These are phyloP conservation scores for Patellifolia procumbens DNA, from an alignment of 179 eudicot genomes.

Conservation along the genomic window DNA sequence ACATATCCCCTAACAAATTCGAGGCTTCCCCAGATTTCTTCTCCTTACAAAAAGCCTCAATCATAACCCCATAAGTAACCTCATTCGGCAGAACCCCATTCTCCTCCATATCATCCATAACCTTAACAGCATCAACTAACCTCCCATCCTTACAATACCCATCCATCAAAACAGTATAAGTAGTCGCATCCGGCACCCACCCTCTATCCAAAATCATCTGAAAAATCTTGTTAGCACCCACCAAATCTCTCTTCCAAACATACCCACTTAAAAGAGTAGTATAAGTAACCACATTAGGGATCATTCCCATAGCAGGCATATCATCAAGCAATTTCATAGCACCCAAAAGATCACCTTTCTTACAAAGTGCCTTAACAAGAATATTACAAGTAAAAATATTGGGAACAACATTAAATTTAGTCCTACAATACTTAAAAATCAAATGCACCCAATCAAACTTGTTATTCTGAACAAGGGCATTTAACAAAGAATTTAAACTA, in stretches of 20 bases:
- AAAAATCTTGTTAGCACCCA: conserved; percentile 58
- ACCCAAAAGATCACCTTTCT: conserved; percentile 55
- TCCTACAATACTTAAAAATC: conserved; percentile 52
- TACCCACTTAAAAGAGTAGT: conserved; percentile 69
- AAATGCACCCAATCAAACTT: conserved; percentile 53
- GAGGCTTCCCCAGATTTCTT: conserved; percentile 67
- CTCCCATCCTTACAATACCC: conserved; percentile 69
- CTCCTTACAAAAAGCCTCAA: conserved; percentile 74
- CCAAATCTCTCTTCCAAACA: conserved; percentile 58
- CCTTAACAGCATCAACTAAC: conserved; percentile 60
- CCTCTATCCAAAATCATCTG: conserved; percentile 72
- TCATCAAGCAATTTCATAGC: conserved; percentile 69
- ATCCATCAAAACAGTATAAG: conserved; percentile 74
- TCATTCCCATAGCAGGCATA: conserved; percentile 66
- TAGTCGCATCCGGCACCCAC: conserved; percentile 74
- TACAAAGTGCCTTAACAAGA: conserved; percentile 66
- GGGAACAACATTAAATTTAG: conserved; percentile 55
- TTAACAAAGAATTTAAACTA: conserved; percentile 67
- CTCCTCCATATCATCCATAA: conserved; percentile 93
- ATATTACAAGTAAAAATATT: conserved; percentile 73
- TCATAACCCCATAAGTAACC: conserved; percentile 73
- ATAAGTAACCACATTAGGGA: conserved; percentile 73
- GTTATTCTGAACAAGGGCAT: conserved; percentile 61
- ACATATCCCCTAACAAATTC: conserved; percentile 69
- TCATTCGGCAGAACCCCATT: conserved; percentile 63